A percentile compares a stretch with the other conserved stretches of the same genome.
These are phyloP conservation scores for Podila clonocystis DNA, from an alignment of 192 early-diverging fungal species.

Conservation along the genomic window DNA sequence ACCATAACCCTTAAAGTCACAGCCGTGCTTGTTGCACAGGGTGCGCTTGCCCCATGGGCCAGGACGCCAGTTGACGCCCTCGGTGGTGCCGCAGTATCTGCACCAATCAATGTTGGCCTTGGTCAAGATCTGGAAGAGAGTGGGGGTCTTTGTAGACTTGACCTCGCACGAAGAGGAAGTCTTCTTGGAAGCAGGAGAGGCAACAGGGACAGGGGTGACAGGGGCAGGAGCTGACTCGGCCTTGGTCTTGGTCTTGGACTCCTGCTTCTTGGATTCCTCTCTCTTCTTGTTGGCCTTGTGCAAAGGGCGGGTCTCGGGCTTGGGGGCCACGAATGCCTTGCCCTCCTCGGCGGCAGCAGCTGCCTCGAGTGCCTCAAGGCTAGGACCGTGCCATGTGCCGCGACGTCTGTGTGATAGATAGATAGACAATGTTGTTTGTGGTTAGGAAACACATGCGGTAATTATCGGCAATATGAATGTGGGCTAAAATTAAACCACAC, in stretches of 20 bases:
- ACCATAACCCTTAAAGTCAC: slow-evolving; percentile 95
- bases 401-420: slow-evolving; percentile 26
- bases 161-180: slow-evolving; percentile 4
- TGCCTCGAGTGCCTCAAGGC: slow-evolving; percentile 37
- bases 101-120: slow-evolving; percentile 84
- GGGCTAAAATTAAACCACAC: no score
- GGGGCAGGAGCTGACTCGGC: slow-evolving; percentile 12
- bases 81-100: slow-evolving; percentile 92
- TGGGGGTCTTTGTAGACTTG: slow-evolving; percentile 51
- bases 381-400: slow-evolving; percentile 51
- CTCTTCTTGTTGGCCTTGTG: slow-evolving; percentile 6
- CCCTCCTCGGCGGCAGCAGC: slow-evolving; percentile 16
- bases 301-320: background rate
- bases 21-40: slow-evolving; percentile 96
- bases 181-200: slow-evolving; percentile 3
- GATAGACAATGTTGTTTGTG: background rate
- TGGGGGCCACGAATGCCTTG: background rate
- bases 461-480: no score
- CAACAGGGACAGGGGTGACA: background rate
- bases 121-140: slow-evolving; percentile 72
- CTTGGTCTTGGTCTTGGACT: slow-evolving; percentile 6
- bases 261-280: slow-evolving; percentile 3
- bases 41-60: slow-evolving; percentile 96
- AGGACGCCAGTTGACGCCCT: slow-evolving; percentile 89
- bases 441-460: no score